Conservation (phyloP, 192 early-diverging fungal genomes). For the Dissophora globulifera region DNA sequence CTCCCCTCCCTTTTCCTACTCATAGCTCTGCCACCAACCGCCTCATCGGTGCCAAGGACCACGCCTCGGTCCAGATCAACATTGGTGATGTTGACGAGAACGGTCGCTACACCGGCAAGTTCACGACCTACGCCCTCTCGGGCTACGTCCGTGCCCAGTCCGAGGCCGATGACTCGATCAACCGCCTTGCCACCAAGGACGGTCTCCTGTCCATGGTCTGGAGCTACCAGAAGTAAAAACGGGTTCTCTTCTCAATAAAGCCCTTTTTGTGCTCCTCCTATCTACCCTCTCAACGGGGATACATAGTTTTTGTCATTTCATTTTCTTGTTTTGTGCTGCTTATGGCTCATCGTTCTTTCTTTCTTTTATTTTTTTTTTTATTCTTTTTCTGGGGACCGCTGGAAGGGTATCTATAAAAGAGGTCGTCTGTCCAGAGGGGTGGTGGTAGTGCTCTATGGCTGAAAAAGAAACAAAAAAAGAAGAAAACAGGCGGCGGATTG, state of each 20-base stretch:
- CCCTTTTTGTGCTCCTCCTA: background rate
- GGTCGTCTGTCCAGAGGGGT: no score
- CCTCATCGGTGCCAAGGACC: conserved; percentile 97
- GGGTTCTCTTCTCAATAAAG: conserved; percentile 1
- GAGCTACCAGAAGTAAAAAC: conserved; percentile 55
- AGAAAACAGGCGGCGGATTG: background rate
- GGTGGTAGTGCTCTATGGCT: no score
- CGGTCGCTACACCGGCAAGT: conserved; percentile 76
- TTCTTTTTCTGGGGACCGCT: background rate
- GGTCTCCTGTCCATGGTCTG: conserved; percentile 61
- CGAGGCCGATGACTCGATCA: conserved; percentile 96
- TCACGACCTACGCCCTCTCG: conserved; percentile 89
- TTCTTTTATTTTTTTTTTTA: background rate
- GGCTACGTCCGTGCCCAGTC: conserved; percentile 90
- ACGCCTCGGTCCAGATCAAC: conserved; percentile 98
- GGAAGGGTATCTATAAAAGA: no score
- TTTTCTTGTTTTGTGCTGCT: background rate
- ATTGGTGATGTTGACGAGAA: conserved; percentile 90
- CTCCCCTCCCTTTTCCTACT: background rate
- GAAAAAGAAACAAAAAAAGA: background rate
- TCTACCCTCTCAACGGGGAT: no score
- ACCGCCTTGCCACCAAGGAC: conserved; percentile 86
- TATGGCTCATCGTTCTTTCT: background rate
- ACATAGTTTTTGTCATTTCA: background rate
- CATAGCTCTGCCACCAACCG: conserved; percentile 96